Evolutionary conservation across 1,284 basidiomycete species (phyloP).

Genomic region (Rugosomyces carneus): DNA sequence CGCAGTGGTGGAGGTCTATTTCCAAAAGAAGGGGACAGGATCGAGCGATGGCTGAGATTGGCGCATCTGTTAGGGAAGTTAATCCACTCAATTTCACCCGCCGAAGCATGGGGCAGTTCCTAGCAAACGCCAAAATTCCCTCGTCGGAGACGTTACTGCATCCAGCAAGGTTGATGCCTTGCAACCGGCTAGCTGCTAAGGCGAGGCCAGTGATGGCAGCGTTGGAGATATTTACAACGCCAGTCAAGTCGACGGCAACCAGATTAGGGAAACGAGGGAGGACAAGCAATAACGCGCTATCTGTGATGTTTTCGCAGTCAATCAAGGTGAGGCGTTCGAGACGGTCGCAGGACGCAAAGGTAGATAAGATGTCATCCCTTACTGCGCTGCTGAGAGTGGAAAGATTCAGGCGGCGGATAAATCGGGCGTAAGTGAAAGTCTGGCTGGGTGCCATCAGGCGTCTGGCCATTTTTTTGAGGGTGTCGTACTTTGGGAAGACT

Average conservation of each 20-base stretch:
- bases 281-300: constrained; percentile 62
- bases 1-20: constrained; percentile 87
- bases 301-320: constrained; percentile 72
- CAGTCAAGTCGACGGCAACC: constrained; percentile 86
- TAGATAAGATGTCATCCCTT: constrained; percentile 72
- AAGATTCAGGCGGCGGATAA: constrained; percentile 91
- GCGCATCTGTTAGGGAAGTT: constrained; percentile 71
- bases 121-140: constrained; percentile 75
- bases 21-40: constrained; percentile 88
- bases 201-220: constrained; percentile 69
- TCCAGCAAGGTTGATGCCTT: constrained; percentile 88
- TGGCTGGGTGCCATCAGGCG: constrained; percentile 55
- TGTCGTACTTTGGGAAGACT: constrained; percentile 62
- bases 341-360: constrained; percentile 72
- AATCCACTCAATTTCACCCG: constrained; percentile 85
- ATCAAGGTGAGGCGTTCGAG: constrained; percentile 92
- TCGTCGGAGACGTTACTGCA: constrained; percentile 80
- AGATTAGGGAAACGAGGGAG: constrained; percentile 71
- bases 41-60: constrained; percentile 76
- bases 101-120: constrained; percentile 71
- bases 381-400: constrained; percentile 68
- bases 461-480: constrained; percentile 74
- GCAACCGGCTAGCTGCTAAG: constrained; percentile 66
- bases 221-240: constrained; percentile 67
- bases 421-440: constrained; percentile 84